Conservation (phyloP, 352 stramenopile species). For the Phytophthora melonis region DNA sequence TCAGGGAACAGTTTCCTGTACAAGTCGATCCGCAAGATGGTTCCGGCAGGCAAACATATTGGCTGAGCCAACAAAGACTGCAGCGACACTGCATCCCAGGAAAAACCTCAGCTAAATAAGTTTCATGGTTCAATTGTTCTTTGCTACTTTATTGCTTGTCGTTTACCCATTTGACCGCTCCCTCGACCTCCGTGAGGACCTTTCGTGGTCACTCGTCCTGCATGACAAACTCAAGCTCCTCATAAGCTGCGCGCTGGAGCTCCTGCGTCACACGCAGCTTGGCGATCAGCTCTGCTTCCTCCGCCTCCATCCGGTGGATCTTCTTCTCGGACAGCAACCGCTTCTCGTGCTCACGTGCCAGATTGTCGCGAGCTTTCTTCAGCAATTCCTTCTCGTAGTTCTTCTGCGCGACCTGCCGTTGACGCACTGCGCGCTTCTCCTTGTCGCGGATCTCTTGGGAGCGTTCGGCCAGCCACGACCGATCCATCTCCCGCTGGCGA, state of each 20-base stretch:
- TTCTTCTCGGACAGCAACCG: conserved; percentile 63
- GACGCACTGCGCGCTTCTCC: conserved; percentile 52
- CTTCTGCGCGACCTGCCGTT: conserved; percentile 56
- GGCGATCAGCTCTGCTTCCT: conserved; percentile 71
- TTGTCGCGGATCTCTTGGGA: conserved; percentile 64
- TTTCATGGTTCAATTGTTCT: not conserved
- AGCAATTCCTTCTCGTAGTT: conserved; percentile 61
- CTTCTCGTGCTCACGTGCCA: conserved; percentile 65
- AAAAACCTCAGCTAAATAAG: no score
- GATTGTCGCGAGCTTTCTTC: conserved; percentile 54
- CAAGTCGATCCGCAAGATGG: no score
- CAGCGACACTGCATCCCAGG: no score
- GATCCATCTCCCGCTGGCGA: conserved; percentile 49
- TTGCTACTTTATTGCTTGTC: not conserved
- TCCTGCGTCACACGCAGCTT: conserved; percentile 71
- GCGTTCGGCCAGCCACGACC: conserved; percentile 47
- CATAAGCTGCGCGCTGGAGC: conserved; percentile 67
- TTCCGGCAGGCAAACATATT: no score
- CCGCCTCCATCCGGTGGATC: conserved; percentile 71
- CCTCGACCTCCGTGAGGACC: not conserved
- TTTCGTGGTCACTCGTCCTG: conserved; percentile 40
- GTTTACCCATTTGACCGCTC: not conserved
- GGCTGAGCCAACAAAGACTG: no score
- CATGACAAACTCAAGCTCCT: conserved; percentile 76
- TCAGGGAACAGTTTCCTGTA: no score